Conservation (phyloP, 2,329 filamentous ascomycete genomes). For the Aspergillus sp. region DNA sequence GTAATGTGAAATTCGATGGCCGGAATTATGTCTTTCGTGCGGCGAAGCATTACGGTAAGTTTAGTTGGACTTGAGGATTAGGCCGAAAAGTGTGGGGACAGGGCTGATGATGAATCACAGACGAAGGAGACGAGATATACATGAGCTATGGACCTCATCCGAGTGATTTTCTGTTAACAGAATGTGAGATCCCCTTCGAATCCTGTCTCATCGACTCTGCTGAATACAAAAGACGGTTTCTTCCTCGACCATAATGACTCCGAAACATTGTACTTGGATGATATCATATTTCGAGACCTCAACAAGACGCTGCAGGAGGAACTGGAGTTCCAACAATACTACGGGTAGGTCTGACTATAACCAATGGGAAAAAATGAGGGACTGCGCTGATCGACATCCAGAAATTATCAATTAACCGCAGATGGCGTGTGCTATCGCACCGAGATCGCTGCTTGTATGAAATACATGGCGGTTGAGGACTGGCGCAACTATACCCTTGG, state of each 20-base stretch:
- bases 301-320: conserved; percentile 30
- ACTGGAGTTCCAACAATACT: conserved; percentile 37
- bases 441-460: conserved; percentile 42
- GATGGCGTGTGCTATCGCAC: conserved; percentile 44
- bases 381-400: conserved; percentile 16
- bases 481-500: conserved; percentile 44
- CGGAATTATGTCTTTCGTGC: conserved; percentile 36
- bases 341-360: conserved; percentile 32
- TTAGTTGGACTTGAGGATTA: background rate
- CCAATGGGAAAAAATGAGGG: background rate
- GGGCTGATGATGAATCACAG: conserved; percentile 17
- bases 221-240: conserved; percentile 39
- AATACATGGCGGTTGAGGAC: conserved; percentile 38
- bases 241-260: conserved; percentile 40
- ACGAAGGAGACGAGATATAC: conserved; percentile 43
- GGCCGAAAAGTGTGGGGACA: background rate
- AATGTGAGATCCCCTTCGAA: conserved; percentile 35
- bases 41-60: conserved; percentile 33
- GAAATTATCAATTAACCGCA: conserved; percentile 42
- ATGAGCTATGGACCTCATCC: conserved; percentile 46
- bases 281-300: conserved; percentile 39
- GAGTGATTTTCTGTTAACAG: conserved; percentile 44
- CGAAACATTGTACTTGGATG: conserved; percentile 43
- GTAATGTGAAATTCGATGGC: conserved; percentile 39
- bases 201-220: background rate